Evolutionary conservation across 108 stramenopile genomes (phyloP).

Genomic region (Poteriospumella lacustris): DNA sequence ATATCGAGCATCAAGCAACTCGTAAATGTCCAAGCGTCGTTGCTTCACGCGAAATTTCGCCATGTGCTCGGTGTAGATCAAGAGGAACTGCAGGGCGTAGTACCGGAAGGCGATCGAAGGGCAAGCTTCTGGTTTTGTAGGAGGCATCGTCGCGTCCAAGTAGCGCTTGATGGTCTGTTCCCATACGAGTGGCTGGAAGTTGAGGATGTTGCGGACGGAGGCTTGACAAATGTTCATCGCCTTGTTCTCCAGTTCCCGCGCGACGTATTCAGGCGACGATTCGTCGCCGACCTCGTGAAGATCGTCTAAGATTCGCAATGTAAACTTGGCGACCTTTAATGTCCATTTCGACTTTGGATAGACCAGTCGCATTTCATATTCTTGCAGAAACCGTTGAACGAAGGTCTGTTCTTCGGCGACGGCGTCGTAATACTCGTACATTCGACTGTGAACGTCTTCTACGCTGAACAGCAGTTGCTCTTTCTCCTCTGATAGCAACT

Average conservation of each 20-base stretch:
- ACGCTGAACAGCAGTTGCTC: neutral
- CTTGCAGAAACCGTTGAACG: neutral
- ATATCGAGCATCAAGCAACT: too few species aligned
- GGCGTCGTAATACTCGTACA: neutral
- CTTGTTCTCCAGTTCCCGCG: neutral
- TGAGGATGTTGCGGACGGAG: neutral
- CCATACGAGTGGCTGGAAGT: neutral
- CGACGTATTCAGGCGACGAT: too few species aligned
- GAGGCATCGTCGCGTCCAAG: too few species aligned
- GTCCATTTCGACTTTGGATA: neutral
- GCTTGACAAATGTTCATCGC: neutral
- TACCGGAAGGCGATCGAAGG: too few species aligned
- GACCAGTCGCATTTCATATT: neutral
- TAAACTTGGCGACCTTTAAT: neutral
- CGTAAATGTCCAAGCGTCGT: too few species aligned
- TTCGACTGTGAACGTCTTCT: neutral
- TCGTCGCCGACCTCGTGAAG: neutral
- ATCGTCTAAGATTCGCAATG: neutral
- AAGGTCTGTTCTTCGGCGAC: neutral
- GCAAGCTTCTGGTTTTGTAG: too few species aligned
- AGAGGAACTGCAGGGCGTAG: too few species aligned
- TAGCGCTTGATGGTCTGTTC: too few species aligned
- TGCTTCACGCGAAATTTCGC: too few species aligned
- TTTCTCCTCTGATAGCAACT: neutral
- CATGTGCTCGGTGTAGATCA: too few species aligned